These are phyloP conservation scores for Bipolaris gigantea DNA, from an alignment of 2,329 filamentous ascomycete genomes.

Conservation along the genomic window DNA sequence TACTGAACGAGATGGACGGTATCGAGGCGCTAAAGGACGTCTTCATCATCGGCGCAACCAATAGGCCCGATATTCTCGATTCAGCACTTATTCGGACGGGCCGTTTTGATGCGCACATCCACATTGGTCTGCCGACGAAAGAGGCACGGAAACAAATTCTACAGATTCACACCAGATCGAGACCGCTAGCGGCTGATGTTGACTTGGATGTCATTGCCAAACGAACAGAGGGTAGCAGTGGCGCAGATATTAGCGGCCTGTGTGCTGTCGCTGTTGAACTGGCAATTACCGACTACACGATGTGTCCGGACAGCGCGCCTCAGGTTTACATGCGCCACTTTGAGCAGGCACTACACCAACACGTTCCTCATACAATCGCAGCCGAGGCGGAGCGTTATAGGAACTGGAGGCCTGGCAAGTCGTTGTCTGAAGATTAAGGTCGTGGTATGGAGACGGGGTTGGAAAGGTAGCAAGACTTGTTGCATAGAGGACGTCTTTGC, in stretches of 20 bases:
- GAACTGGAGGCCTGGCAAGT: conserved; percentile 46
- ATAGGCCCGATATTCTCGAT: conserved; percentile 84
- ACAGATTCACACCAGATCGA: conserved; percentile 63
- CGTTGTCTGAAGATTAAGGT: conserved; percentile 26
- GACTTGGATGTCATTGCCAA: conserved; percentile 65
- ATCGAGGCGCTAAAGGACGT: conserved; percentile 84
- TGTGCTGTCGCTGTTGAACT: conserved; percentile 47
- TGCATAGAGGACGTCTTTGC: background rate
- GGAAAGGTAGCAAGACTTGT: background rate
- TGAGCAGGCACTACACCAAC: conserved; percentile 49
- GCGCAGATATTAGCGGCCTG: conserved; percentile 75
- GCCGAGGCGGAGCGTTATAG: conserved; percentile 48
- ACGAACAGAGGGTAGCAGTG: conserved; percentile 75
- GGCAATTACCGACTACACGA: conserved; percentile 39
- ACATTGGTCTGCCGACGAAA: conserved; percentile 78
- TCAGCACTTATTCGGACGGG: conserved; percentile 83
- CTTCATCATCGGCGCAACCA: conserved; percentile 86
- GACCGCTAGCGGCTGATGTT: conserved; percentile 65
- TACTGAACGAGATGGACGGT: conserved; percentile 94
- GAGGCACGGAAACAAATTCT: conserved; percentile 77
- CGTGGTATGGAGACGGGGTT: background rate
- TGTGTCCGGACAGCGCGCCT: conserved; percentile 24
- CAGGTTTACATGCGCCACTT: conserved; percentile 52
- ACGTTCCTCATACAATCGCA: conserved; percentile 48
- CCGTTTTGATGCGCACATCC: conserved; percentile 80